Base-by-base conservation (phyloP, 164 flowering plant genomes). In the Brasenia schreberi region DNA sequence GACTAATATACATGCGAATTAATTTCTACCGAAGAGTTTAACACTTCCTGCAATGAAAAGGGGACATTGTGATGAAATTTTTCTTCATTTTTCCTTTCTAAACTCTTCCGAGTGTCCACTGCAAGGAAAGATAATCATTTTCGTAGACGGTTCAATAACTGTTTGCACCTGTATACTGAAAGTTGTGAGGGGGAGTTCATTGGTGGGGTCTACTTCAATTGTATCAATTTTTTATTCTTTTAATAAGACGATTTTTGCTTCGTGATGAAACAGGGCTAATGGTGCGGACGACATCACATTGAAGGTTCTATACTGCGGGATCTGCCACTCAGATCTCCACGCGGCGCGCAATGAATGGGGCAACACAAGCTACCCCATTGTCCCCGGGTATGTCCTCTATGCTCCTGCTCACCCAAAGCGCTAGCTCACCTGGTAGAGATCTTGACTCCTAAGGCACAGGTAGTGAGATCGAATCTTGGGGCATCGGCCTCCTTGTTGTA, bases 321-420 rank as follows among this genome's bases (percentile, higher is more conserved):
- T 74, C 49, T 74, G 77, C 65, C 77, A 74, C 58, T 71, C 77
- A 4, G 77, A 74, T 42, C 74, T 74, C 62, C 74, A 71, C 64
- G 44, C 60, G 44, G 42, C 59, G 45, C 71, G 68, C 52, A 71
- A 74, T 18, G 77, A 71, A 39, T 65, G 66, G 71, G 71, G 69
- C 18, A 42, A 58, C 12, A 44, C 71, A 23, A 11, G 53, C 61
- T 74, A 65, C 18, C 77, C 77, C n/a, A 5, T 71, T 18, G 62
- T 72, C 6, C 73, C 75, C 10, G 73, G 72, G 75, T 69, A 69
- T 7, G 56, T 3, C 10, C 16, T 4, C 53, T 33, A 33, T 33
- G 2, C 39, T 33, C 39, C 39, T 33, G 39, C 39, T 33, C 39
- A 33, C 39, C 39, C 39, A 33, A 4, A 33, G 18, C 18, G 60